Percentiles rank a stretch among this genome's conserved stretches.
Evolutionary conservation across 2,329 filamentous ascomycete genomes (phyloP).

Genomic region (Claviceps fusiformis): DNA sequence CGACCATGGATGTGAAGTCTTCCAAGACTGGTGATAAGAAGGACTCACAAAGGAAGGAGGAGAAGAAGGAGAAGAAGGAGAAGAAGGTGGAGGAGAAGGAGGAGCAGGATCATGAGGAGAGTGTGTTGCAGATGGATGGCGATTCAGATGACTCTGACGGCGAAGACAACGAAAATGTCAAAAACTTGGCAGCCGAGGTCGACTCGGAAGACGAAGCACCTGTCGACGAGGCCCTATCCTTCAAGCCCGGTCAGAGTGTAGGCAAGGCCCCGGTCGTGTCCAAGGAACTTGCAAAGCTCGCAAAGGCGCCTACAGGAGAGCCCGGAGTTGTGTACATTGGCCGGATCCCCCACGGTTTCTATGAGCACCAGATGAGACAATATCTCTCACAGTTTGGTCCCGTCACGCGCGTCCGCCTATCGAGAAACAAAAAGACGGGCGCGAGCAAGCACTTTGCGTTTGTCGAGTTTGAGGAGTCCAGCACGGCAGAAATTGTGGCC

Average conservation of each 20-base stretch:
- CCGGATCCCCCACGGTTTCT: conserved; percentile 87
- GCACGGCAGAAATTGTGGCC: conserved; percentile 72
- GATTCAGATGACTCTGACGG: conserved; percentile 22
- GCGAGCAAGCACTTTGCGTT: conserved; percentile 90
- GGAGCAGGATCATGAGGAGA: conserved; percentile 18
- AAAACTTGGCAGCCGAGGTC: conserved; percentile 29
- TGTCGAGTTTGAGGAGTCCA: conserved; percentile 73
- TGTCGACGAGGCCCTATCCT: conserved; percentile 21
- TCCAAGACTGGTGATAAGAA: conserved; percentile 23
- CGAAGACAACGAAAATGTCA: conserved; percentile 27
- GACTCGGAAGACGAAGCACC: conserved; percentile 32
- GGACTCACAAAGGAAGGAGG: conserved; percentile 7
- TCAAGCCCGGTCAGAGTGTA: conserved; percentile 35
- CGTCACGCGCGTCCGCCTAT: conserved; percentile 66
- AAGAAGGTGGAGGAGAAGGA: conserved; percentile 12
- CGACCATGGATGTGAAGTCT: conserved; percentile 6
- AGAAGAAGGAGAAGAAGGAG: conserved; percentile 8
- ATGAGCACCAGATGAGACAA: conserved; percentile 84
- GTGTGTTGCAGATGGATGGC: conserved; percentile 17
- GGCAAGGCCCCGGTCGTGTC: conserved; percentile 37
- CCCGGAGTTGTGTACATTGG: conserved; percentile 82
- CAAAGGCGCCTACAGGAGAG: conserved; percentile 31
- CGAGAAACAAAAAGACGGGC: conserved; percentile 84
- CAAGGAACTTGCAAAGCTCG: conserved; percentile 30
- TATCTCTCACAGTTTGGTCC: conserved; percentile 92